Evolutionary conservation across 2,329 filamentous ascomycete species (phyloP), one percentile per base, ranked within the genome.

Genomic region (Hymenoscyphus fructigenus): DNA sequence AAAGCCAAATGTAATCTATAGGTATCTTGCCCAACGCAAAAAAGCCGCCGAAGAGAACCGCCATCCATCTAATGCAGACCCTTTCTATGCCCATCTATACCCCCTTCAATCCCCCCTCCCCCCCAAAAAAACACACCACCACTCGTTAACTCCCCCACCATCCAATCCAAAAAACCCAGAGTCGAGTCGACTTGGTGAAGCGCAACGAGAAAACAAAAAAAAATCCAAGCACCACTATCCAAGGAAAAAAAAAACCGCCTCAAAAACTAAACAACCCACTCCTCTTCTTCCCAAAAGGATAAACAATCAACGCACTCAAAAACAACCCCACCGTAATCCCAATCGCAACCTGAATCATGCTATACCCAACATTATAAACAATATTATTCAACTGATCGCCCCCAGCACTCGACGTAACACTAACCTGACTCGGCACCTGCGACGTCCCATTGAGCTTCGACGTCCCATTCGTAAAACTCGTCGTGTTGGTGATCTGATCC

Each of bases 401-500:
- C 17, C 57, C 57, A n/a, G n/a, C n/a, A 2, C n/a, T n/a, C 12
- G 34, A 20, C 17, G 32, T 28, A 17, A 44, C 26, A 41, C 12
- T 44, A 6, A 50, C n/a, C 20, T 23, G 44, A 50, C 6, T 23
- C 17, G 29, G 20, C 26, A 28, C 73, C n/a, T 65, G 60, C 61
- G 66, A 73, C 5, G 73, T 74, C 34, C 69, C 70, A 60, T 71
- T 74, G 10, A 73, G 61, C 23, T 68, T 71, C 1, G 61, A 23
- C 10, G 73, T 75, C 15, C 73, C 73, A 61, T 75, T 76, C 23
- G 64, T 36, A 62, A 68, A 72, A 6, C 65, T 67, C 15, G 71
- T 73, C 9, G 66, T 63, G 61, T 75, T 75, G 5, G 80, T 85
- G 56, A 87, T 80, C 61, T 82, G 78, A 66, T 88, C 80, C 0